Base-by-base conservation (phyloP, 208 protist species). In the Trypanosoma scelopori region DNA sequence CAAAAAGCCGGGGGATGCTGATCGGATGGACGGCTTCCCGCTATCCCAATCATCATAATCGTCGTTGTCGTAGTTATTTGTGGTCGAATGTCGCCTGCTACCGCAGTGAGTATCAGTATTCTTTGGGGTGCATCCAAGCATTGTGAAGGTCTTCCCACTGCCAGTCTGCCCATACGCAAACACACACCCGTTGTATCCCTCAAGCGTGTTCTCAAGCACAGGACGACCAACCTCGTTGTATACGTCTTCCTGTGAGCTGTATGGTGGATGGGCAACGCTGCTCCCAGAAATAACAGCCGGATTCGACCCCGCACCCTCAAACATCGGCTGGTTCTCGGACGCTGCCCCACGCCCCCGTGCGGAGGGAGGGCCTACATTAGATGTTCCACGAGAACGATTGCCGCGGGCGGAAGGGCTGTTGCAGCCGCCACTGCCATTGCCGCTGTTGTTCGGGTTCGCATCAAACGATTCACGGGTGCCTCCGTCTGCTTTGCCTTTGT, bases 131-230 rank as follows among this genome's bases (percentile, higher is more conserved):
- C 42, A 70, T 9, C 85, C 84, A 37, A 81, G 41, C 59, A 91
- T 93, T 15, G 87, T 88, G 68, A 84, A 79, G 0, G 87, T 89
- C 51, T 93, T 93, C 45, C 87, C 87, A 42, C 62, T 66, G 25
- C 68, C 69, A 4, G 85, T 92, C 52, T 84, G 72, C 43, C 83
- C 82, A 59, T 87, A 89, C 1, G 81, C 81, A 46, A 87, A 89
- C 25, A 90, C 55, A 32, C 74, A 70, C 11, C 52, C 74, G 64
- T 84, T 75, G 32, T 72, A 72, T 6, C 81, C 76, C 23, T 70
- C 70, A 64, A 86, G 70, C 20, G 72, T 69, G 45, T 73, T 69
- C 16, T 63, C n/a, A 13, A 81, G 48, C 9, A 81, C 65, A 27
- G 65, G 20, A 27, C 12, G 16, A 9, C 76, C 76, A 56, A 81